phyloP scores from a whole-genome alignment of 345 rosid species.

The Citrus cavaleriei region DNA sequence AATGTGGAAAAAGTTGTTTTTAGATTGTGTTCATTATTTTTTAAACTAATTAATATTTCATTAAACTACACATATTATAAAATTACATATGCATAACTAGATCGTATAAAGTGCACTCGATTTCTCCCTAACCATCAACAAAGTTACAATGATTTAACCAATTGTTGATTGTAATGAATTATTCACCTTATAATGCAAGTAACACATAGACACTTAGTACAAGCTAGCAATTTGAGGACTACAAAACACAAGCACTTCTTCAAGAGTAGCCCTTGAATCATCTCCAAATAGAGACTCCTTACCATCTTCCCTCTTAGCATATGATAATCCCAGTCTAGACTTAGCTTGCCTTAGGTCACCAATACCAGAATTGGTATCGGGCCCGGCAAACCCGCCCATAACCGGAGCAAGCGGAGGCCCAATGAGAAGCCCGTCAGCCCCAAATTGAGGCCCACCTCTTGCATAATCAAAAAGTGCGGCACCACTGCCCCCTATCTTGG shows the following conservation, averaged over 20 bases:
- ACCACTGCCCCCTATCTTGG: constrained; percentile 85
- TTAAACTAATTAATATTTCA: no score
- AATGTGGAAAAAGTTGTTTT: neutral
- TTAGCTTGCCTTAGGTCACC: constrained; percentile 78
- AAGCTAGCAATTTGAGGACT: constrained; percentile 75
- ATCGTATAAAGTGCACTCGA: no score
- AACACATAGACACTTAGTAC: constrained; percentile 27
- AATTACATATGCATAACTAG: no score
- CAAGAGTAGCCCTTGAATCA: constrained; percentile 44
- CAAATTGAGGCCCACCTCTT: constrained; percentile 61
- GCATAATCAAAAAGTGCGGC: constrained; percentile 87
- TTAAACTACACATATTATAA: no score
- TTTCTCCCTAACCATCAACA: no score
- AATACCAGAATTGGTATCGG: constrained; percentile 71
- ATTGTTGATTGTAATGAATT: no score
- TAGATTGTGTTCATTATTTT: neutral
- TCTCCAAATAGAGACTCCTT: constrained; percentile 72
- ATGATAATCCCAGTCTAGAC: constrained; percentile 81
- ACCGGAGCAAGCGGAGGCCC: constrained; percentile 77
- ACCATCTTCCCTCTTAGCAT: constrained; percentile 74
- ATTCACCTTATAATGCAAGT: neutral
- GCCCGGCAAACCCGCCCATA: constrained; percentile 84
- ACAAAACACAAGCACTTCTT: constrained; percentile 71
- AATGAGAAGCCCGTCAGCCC: constrained; percentile 78
- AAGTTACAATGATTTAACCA: no score